Percentiles rank a stretch among this genome's conserved stretches.
Conservation (phyloP, 495 filamentous ascomycete genomes). For the Podospora bellae-mahoneyi region DNA sequence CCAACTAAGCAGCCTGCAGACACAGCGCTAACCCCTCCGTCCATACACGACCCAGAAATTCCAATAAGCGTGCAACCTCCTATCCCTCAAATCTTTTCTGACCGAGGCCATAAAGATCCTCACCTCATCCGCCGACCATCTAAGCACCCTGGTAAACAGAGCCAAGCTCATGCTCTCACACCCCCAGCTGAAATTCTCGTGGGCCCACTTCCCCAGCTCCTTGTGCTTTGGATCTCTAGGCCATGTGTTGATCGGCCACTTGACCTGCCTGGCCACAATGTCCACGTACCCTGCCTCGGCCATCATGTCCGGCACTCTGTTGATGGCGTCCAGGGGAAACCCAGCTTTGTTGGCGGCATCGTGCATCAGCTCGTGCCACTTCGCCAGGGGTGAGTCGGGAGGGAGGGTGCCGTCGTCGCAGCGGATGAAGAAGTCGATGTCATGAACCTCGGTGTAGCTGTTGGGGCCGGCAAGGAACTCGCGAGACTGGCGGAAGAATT, state of each 20-base stretch:
- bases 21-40: slow-evolving; percentile 3
- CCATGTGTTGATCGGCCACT: slow-evolving; percentile 27
- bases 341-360: slow-evolving; percentile 11
- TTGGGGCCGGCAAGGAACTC: slow-evolving; percentile 23
- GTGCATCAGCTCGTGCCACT: slow-evolving; percentile 17
- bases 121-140: slow-evolving; percentile 16
- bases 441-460: slow-evolving; percentile 48
- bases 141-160: slow-evolving; percentile 25
- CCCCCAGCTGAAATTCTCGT: slow-evolving; percentile 17
- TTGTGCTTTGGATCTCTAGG: slow-evolving; percentile 21
- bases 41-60: slow-evolving; percentile 17
- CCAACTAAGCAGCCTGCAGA: not conserved
- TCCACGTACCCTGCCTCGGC: slow-evolving; percentile 22
- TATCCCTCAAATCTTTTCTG: slow-evolving; percentile 12
- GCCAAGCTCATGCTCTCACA: slow-evolving; percentile 21
- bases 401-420: slow-evolving; percentile 18
- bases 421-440: slow-evolving; percentile 24
- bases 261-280: slow-evolving; percentile 17
- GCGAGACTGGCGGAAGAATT: slow-evolving; percentile 12
- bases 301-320: slow-evolving; percentile 18
- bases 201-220: slow-evolving; percentile 16
- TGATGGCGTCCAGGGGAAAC: slow-evolving; percentile 11
- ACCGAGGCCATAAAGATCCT: slow-evolving; percentile 5
- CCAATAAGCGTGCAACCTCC: slow-evolving; percentile 15
- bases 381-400: slow-evolving; percentile 8